Evolutionary conservation across 306 rosid genomes (phyloP), one percentile per base, ranked within the genome.

Genomic region (Prunus armeniaca): DNA sequence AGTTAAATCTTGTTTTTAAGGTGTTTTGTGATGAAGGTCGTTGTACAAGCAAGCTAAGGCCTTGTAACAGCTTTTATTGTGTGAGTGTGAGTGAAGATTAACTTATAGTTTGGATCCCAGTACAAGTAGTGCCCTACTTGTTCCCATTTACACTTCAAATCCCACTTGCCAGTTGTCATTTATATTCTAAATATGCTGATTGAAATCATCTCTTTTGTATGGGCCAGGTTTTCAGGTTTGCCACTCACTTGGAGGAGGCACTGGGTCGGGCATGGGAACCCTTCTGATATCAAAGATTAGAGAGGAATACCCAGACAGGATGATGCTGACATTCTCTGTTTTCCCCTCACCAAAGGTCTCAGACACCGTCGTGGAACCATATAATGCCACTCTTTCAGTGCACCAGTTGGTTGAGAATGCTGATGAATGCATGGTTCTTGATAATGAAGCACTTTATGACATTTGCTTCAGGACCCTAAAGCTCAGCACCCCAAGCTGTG

Each of bases 351-450:
- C 98, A 6, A 93, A 93, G 94, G 98, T 93, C 60, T 93, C 98
- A n/a, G 98, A 93, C 87, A 93, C 98, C 5, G 98, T 93, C 76
- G 98, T 93, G 82, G 98, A 93, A 82, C 98, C 98, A 52, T 93
- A 93, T 79, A 93, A 91, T 87, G 98, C 98, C 81, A 93, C 98
- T 57, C 83, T 91, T 70, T 93, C 97, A 19, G 96, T 93, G 71
- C 98, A 93, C 77, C 98, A 91, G 74, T 76, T 93, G 87, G 98
- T 93, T 27, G 98, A 93, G 87, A 93, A 93, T 62, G 98, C 98
- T 2, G 98, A 93, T 84, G 97, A 93, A 66, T 93, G 98, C 82
- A 93, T 93, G 98, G 98, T 93, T 78, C 98, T 93, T 83, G 98
- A 93, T 73, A 93, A 93, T 32, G 96, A 93, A 82, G 98, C 98